A percentile compares a stretch with the other conserved stretches of the same genome.
phyloP scores from a whole-genome alignment of 2,329 filamentous ascomycete species.

The Alternaria incomplexa region DNA sequence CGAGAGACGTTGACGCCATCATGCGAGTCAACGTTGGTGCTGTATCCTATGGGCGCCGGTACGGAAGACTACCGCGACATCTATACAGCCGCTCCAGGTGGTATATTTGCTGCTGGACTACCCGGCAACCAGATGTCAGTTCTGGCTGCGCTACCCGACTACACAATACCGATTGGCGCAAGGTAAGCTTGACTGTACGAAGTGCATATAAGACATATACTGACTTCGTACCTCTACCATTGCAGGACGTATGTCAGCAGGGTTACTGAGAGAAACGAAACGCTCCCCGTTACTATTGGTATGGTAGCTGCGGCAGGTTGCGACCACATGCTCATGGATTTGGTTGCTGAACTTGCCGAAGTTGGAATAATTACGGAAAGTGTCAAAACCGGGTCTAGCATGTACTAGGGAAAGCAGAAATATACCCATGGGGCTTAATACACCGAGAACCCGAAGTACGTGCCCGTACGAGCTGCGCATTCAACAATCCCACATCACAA shows the following conservation, averaged over 20 bases:
- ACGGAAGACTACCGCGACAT: slow-evolving; percentile 11
- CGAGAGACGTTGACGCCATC: slow-evolving; percentile 8
- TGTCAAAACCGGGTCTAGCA: slow-evolving; percentile 14
- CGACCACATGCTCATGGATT: slow-evolving; percentile 19
- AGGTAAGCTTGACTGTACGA: not conserved
- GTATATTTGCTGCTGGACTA: slow-evolving; percentile 9
- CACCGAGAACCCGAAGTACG: not conserved
- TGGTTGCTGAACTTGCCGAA: slow-evolving; percentile 14
- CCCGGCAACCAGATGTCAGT: slow-evolving; percentile 11
- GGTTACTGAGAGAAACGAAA: slow-evolving; percentile 13
- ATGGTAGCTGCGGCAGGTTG: slow-evolving; percentile 15
- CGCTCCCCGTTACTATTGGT: slow-evolving; percentile 18
- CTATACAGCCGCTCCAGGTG: not conserved
- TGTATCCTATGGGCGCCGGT: slow-evolving; percentile 17
- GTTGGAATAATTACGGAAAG: slow-evolving; percentile 6
- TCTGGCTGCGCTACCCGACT: slow-evolving; percentile 13
- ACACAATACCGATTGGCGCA: slow-evolving; percentile 15
- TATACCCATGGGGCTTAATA: not conserved
- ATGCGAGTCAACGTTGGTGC: slow-evolving; percentile 12
- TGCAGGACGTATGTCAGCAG: slow-evolving; percentile 5
- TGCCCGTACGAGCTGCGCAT: not conserved
- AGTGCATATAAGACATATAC: not conserved
- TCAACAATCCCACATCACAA: not conserved
- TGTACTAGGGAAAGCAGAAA: not conserved
- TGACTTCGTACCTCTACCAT: not conserved